Evolutionary conservation across 2,329 filamentous ascomycete species (phyloP).

Genomic region (Xylariomycetidae sp.): DNA sequence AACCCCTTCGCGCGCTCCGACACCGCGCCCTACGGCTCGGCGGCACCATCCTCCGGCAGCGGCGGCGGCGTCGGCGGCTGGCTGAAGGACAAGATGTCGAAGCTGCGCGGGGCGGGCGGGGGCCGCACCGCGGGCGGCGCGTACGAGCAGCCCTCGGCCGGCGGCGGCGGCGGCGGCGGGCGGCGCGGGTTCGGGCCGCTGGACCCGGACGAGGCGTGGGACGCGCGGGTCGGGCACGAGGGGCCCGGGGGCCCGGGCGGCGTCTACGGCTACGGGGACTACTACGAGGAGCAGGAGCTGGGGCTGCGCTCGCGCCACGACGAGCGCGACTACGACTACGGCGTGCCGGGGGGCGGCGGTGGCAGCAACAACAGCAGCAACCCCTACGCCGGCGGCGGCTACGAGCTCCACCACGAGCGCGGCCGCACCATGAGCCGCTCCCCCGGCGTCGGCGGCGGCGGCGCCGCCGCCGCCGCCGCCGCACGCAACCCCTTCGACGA

Average conservation of each 20-base stretch:
- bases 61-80: slow-evolving; percentile 61
- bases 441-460: slow-evolving; percentile 23
- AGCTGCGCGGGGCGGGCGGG: slow-evolving; percentile 56
- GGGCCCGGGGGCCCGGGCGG: slow-evolving; percentile 61
- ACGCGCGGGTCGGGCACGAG: slow-evolving; percentile 70
- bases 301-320: slow-evolving; percentile 39
- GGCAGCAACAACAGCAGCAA: background rate
- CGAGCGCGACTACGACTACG: slow-evolving; percentile 15
- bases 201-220: slow-evolving; percentile 84
- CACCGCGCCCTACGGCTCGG: slow-evolving; percentile 31
- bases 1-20: slow-evolving; percentile 61
- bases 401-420: slow-evolving; percentile 26
- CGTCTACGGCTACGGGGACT: slow-evolving; percentile 11
- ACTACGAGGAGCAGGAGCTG: slow-evolving; percentile 64
- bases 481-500: slow-evolving; percentile 67
- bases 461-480: slow-evolving; percentile 30
- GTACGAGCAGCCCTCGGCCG: slow-evolving; percentile 53
- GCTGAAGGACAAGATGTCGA: slow-evolving; percentile 60
- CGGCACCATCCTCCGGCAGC: slow-evolving; percentile 47
- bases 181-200: slow-evolving; percentile 59
- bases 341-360: slow-evolving; percentile 22
- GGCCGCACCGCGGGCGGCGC: slow-evolving; percentile 62
- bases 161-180: slow-evolving; percentile 32
- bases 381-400: slow-evolving; percentile 2
- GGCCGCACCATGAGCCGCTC: slow-evolving; percentile 39